phyloP scores from a whole-genome alignment of 2,329 filamentous ascomycete species.

The Leptographium radiaticola region DNA sequence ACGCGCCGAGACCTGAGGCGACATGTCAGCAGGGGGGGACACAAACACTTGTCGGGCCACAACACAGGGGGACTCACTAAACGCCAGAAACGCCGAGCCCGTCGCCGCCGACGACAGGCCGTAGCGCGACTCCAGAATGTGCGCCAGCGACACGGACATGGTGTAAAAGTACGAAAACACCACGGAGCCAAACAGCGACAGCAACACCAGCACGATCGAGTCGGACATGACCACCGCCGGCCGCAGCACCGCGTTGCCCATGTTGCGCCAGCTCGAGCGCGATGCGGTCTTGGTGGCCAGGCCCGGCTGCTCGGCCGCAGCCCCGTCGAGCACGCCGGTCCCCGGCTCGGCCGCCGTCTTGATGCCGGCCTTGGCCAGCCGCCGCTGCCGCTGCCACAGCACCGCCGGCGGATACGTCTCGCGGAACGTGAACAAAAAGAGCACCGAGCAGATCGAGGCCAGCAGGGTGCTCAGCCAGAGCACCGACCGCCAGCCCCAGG shows the following conservation, averaged over 20 bases:
- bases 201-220: slow-evolving; percentile 27
- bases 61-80: slow-evolving; percentile 33
- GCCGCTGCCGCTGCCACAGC: slow-evolving; percentile 24
- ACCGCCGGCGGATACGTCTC: slow-evolving; percentile 30
- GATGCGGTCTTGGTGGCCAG: too few relatives aligned
- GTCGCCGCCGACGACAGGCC: slow-evolving; percentile 34
- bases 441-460: slow-evolving; percentile 11
- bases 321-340: slow-evolving; percentile 9
- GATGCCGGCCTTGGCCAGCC: not conserved
- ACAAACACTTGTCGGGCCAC: too few relatives aligned
- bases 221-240: slow-evolving; percentile 33
- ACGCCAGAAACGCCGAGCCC: slow-evolving; percentile 39
- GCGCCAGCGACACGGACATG: slow-evolving; percentile 38
- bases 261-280: slow-evolving; percentile 30
- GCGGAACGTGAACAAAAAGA: slow-evolving; percentile 17
- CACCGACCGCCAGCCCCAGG: slow-evolving; percentile 21
- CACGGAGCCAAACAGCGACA: slow-evolving; percentile 32
- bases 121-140: slow-evolving; percentile 35
- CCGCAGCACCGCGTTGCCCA: slow-evolving; percentile 31
- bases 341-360: not conserved
- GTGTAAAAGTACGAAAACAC: slow-evolving; percentile 40
- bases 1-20: slow-evolving; percentile 32
- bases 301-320: too few relatives aligned
- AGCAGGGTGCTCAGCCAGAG: slow-evolving; percentile 18
- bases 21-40: slow-evolving; percentile 1